A percentile compares a stretch with the other conserved stretches of the same genome.
Evolutionary conservation across 768 basidiomycete species (phyloP).

Genomic region (Boletus rubropictus): DNA sequence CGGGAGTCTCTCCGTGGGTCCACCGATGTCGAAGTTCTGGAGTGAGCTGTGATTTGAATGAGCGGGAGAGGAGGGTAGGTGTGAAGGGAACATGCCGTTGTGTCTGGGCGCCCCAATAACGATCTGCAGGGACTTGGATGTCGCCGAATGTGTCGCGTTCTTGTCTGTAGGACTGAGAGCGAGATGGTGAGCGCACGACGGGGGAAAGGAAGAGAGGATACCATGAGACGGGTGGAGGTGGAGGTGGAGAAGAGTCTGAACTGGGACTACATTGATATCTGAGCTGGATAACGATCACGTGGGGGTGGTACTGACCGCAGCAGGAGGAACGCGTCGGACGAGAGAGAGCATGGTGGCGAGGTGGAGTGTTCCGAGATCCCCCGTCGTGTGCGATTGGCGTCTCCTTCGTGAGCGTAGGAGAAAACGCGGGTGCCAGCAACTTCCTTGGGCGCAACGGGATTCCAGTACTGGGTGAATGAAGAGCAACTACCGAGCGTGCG

Average conservation of each 20-base stretch:
- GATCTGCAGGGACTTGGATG: slow-evolving; percentile 77
- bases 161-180: slow-evolving; percentile 55
- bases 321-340: slow-evolving; percentile 5
- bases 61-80: not conserved
- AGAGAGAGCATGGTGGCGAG: slow-evolving; percentile 11
- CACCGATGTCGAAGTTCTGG: slow-evolving; percentile 98
- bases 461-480: too few species aligned
- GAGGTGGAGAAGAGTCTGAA: slow-evolving; percentile 28
- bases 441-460: not conserved
- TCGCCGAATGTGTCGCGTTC: slow-evolving; percentile 97
- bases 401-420: not conserved
- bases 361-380: slow-evolving; percentile 9
- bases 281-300: slow-evolving; percentile 19
- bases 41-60: slow-evolving; percentile 54
- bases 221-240: slow-evolving; percentile 34
- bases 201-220: slow-evolving; percentile 8
- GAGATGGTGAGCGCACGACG: not conserved
- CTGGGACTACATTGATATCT: not conserved
- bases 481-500: too few species aligned
- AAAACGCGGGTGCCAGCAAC: too few species aligned
- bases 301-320: slow-evolving; percentile 9
- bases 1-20: slow-evolving; percentile 87
- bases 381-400: not conserved
- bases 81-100: slow-evolving; percentile 55
- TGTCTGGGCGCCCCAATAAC: slow-evolving; percentile 98